Percentiles rank a stretch among this genome's conserved stretches.
phyloP scores from a whole-genome alignment of 768 basidiomycete species.

The Xerocomellus dryophilus region DNA sequence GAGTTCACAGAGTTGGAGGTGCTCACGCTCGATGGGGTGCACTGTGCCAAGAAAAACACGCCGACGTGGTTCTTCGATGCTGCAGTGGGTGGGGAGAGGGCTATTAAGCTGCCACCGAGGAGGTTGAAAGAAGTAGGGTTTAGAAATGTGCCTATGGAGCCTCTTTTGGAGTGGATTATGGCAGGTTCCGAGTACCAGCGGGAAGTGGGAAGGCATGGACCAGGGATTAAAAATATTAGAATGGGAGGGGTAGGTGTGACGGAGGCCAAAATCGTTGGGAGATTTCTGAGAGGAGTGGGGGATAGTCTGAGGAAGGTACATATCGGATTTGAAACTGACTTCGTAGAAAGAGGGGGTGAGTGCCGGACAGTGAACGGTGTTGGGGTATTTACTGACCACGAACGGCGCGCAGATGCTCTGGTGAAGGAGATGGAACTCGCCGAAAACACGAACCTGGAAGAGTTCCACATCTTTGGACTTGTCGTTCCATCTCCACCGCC shows the following conservation, averaged over 20 bases:
- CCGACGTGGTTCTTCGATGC: slow-evolving; percentile 11
- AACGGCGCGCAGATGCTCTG: slow-evolving; percentile 17
- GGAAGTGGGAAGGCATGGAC: slow-evolving; percentile 3
- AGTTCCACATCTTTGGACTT: slow-evolving; percentile 33
- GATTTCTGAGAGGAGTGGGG: slow-evolving; percentile 24
- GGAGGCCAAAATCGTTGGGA: slow-evolving; percentile 27
- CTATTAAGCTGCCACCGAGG: slow-evolving; percentile 15
- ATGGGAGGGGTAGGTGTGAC: slow-evolving; percentile 27
- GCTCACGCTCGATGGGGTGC: slow-evolving; percentile 31
- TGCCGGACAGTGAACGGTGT: neutral
- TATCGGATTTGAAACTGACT: slow-evolving; percentile 31
- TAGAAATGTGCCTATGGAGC: slow-evolving; percentile 21
- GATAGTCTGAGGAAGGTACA: slow-evolving; percentile 23
- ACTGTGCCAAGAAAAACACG: slow-evolving; percentile 20
- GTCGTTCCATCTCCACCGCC: slow-evolving; percentile 31
- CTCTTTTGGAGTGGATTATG: slow-evolving; percentile 31
- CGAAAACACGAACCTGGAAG: slow-evolving; percentile 24
- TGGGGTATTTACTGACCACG: slow-evolving; percentile 6
- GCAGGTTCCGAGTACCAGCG: slow-evolving; percentile 15
- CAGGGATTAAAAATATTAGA: slow-evolving; percentile 22
- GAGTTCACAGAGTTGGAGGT: slow-evolving; percentile 27
- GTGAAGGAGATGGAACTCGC: slow-evolving; percentile 29
- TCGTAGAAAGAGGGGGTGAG: slow-evolving; percentile 31
- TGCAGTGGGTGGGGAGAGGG: slow-evolving; percentile 4
- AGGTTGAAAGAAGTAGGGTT: slow-evolving; percentile 28